Evolutionary conservation across 2,329 filamentous ascomycete species (phyloP), one percentile per base, ranked within the genome.

Genomic region (Penicillium sp.): DNA sequence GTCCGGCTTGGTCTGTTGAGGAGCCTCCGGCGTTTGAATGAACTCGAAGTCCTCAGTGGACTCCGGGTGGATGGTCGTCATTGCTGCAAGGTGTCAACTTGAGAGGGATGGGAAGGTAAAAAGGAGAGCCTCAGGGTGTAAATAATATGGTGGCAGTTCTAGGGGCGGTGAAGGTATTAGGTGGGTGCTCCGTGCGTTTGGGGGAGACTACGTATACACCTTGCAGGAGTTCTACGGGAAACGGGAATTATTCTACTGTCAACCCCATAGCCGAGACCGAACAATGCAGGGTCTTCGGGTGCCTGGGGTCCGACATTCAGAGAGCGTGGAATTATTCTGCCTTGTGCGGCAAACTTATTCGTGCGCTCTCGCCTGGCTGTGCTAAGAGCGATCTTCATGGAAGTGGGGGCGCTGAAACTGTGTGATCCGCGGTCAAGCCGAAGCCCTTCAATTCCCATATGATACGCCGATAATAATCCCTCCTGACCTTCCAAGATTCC

Each of bases 1-100:
- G 48, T 76, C 68, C 54, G 82, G 78, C 48, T 79, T 77, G 56
- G 76, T 75, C 57, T 79, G 79, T 51, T 72, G 75, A 48, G 81
- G 75, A 61, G 83, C 83, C 62, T 81, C 75, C 57, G 85, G 85
- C 67, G 85, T 88, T 66, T 85, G 78, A 61, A 87, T 78, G 67
- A 77, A 80, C 67, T 80, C 78, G 67, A 79, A 78, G 68, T 79
- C 77, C 66, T 77, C 75, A 20, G 65, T 69, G 67, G 76, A 76
- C 74, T 77, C 75, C 54, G 76, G 72, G 56, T 77, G 74, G 48
- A 68, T 69, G 59, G 71, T 75, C 65, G 71, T 70, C 77, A 74
- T 74, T 55, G 55, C 64, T 56, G 60, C 51, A 50, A 58, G 59
- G 62, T 57, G 63, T 53, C 48, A 51, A 70, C 68, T 66, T 67